Percentiles rank a stretch among this genome's conserved stretches.
These are phyloP conservation scores for Syncephalastrum monosporum DNA, from an alignment of 371 early-diverging fungal species.

Conservation along the genomic window DNA sequence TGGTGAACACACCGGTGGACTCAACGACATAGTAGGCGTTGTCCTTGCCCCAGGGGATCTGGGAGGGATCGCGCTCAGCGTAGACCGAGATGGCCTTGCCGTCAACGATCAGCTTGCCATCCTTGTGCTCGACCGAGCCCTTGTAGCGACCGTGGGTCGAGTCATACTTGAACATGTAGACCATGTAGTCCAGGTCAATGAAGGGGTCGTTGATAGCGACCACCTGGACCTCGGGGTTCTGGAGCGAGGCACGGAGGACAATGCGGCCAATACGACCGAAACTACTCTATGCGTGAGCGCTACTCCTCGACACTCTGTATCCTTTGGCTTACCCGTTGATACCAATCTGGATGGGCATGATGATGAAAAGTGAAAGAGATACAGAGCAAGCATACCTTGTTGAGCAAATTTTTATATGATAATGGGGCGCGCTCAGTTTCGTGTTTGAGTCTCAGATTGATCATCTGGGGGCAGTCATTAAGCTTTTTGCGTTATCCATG, in stretches of 20 bases:
- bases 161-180: conserved; percentile 97
- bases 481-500: no score
- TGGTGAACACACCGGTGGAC: conserved; percentile 89
- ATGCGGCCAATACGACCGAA: conserved; percentile 99
- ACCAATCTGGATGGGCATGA: conserved; percentile 74
- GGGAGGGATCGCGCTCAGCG: conserved; percentile 72
- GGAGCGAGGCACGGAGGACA: conserved; percentile 90
- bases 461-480: no score
- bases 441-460: no score
- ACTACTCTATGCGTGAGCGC: conserved; percentile 32
- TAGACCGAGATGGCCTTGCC: conserved; percentile 78
- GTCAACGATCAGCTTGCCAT: conserved; percentile 85
- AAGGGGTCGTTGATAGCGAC: conserved; percentile 99
- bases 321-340: conserved; percentile 86
- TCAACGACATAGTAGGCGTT: conserved; percentile 81
- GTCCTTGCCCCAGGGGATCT: conserved; percentile 91
- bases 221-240: conserved; percentile 79
- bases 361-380: conserved; percentile 14
- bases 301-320: conserved; percentile 11
- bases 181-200: conserved; percentile 95
- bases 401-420: no score
- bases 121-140: conserved; percentile 73
- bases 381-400: no score
- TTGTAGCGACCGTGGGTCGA: conserved; percentile 95
- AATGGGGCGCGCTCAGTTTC: no score